Evolutionary conservation across 2,329 filamentous ascomycete genomes (phyloP).

Genomic region (Corniculantispora saksenae): DNA sequence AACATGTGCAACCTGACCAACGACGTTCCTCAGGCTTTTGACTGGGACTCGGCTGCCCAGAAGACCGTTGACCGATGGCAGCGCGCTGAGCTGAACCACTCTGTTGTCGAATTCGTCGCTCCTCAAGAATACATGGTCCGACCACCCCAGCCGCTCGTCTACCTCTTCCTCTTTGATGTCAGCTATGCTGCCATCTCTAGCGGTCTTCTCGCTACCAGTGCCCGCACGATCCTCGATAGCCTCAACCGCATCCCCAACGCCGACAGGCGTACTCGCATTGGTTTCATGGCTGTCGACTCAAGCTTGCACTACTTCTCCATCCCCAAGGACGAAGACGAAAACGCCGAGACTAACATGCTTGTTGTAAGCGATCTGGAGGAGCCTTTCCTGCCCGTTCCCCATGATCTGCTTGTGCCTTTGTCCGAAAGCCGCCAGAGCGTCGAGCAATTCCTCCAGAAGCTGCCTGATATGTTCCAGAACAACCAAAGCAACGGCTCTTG

Average conservation of each 20-base stretch:
- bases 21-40: slow-evolving; percentile 97
- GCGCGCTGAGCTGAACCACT: slow-evolving; percentile 87
- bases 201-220: slow-evolving; percentile 87
- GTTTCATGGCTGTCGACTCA: slow-evolving; percentile 93
- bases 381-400: slow-evolving; percentile 91
- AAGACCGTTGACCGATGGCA: slow-evolving; percentile 92
- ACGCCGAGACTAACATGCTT: slow-evolving; percentile 83
- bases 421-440: slow-evolving; percentile 88
- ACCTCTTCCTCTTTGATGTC: slow-evolving; percentile 93
- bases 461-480: slow-evolving; percentile 96
- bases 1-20: slow-evolving; percentile 99
- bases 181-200: slow-evolving; percentile 88
- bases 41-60: slow-evolving; percentile 93
- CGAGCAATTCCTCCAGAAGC: slow-evolving; percentile 84
- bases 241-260: slow-evolving; percentile 98
- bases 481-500: slow-evolving; percentile 88
- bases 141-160: slow-evolving; percentile 91
- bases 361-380: slow-evolving; percentile 95
- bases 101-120: slow-evolving; percentile 96
- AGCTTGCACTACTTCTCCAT: slow-evolving; percentile 96
- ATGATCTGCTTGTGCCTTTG: slow-evolving; percentile 85
- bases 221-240: slow-evolving; percentile 91
- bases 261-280: slow-evolving; percentile 85
- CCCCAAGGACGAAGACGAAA: slow-evolving; percentile 83
- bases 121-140: slow-evolving; percentile 99